These are phyloP conservation scores for Calocera cornea DNA, from an alignment of 768 basidiomycete species.

Conservation along the genomic window DNA sequence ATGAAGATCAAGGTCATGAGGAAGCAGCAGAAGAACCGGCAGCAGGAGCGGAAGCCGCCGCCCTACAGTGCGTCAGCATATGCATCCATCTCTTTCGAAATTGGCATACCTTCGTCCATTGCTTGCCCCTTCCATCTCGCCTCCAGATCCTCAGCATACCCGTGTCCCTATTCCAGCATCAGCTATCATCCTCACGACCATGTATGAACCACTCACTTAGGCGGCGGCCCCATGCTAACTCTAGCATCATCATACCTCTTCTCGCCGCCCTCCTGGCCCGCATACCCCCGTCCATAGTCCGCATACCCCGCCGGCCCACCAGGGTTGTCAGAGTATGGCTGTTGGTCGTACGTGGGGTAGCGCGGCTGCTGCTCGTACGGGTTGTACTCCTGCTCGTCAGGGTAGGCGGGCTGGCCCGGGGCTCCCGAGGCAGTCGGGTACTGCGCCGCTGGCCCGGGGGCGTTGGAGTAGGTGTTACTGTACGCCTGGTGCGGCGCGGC, in stretches of 20 bases:
- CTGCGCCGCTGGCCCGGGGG: neutral
- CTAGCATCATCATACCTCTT: neutral
- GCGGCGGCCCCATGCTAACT: neutral
- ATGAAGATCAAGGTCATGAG: neutral
- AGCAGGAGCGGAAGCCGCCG: slow-evolving; percentile 1
- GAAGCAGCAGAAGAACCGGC: slow-evolving; percentile 6
- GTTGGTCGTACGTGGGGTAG: neutral
- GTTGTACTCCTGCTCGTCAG: neutral
- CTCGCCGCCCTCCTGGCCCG: neutral
- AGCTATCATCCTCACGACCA: neutral
- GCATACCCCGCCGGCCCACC: neutral
- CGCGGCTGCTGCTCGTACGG: slow-evolving; percentile 2
- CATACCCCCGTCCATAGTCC: neutral
- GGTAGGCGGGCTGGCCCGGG: neutral
- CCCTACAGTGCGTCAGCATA: slow-evolving; percentile 2
- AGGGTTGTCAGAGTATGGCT: neutral
- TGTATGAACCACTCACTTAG: neutral
- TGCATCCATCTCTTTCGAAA: neutral
- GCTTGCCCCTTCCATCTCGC: neutral
- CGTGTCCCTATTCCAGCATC: neutral
- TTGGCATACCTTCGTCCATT: neutral
- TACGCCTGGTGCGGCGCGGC: neutral
- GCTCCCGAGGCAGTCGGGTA: neutral
- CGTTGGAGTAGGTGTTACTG: neutral
- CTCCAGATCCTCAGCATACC: neutral